Percentiles rank a stretch among this genome's conserved stretches.
Conservation (phyloP, 129 eudicot genomes). For the Ambrosia artemisiifolia region DNA sequence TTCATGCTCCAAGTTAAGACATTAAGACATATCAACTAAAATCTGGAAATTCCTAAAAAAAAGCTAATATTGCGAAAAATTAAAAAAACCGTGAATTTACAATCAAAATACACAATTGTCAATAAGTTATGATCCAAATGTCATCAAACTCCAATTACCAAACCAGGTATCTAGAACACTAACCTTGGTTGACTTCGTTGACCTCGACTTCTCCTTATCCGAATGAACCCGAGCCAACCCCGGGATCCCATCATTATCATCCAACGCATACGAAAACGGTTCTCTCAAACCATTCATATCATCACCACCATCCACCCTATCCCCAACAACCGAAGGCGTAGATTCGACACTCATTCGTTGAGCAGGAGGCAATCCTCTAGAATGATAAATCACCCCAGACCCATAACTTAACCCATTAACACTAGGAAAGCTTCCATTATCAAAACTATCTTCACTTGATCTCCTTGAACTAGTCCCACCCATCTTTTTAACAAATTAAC, state of each 20-base stretch:
- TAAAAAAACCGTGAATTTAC: too few species aligned
- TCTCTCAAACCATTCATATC: slow-evolving; percentile 38
- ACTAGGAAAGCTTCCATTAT: slow-evolving; percentile 43
- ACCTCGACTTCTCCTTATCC: slow-evolving; percentile 58
- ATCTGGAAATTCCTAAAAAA: background rate
- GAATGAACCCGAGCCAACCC: slow-evolving; percentile 65
- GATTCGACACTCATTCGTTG: slow-evolving; percentile 34
- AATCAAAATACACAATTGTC: too few species aligned
- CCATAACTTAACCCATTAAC: slow-evolving; percentile 49
- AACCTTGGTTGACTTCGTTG: slow-evolving; percentile 39
- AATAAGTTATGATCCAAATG: background rate
- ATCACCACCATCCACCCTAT: slow-evolving; percentile 32
- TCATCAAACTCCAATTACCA: background rate
- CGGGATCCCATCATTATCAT: slow-evolving; percentile 82
- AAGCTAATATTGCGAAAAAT: background rate
- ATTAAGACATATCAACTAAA: background rate
- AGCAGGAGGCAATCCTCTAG: slow-evolving; percentile 46
- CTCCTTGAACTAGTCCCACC: slow-evolving; percentile 92
- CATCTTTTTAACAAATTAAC: slow-evolving; percentile 35
- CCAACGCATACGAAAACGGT: slow-evolving; percentile 50
- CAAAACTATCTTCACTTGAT: slow-evolving; percentile 54
- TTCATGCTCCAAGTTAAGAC: background rate
- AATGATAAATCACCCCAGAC: slow-evolving; percentile 45
- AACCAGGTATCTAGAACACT: background rate
- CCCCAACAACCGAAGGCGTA: slow-evolving; percentile 13